A percentile compares a stretch with the other conserved stretches of the same genome.
Conservation (phyloP, 208 protist genomes). For the Crithidia fasciculata region DNA sequence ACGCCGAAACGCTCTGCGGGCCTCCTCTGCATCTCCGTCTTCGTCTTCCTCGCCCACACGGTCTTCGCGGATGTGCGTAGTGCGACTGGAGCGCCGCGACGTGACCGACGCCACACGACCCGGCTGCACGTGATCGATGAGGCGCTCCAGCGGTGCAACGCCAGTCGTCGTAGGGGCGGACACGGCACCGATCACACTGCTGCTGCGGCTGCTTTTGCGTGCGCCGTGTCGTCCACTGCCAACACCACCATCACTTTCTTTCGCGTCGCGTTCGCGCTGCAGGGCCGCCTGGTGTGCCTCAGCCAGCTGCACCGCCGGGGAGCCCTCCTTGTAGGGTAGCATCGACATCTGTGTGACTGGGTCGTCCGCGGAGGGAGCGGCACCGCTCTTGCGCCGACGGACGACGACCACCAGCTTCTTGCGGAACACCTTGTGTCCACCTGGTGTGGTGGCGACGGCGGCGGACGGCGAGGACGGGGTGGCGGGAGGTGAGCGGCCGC, state of each 20-base stretch:
- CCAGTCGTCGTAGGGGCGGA: neutral
- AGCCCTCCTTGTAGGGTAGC: constrained; percentile 34
- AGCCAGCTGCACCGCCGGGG: constrained; percentile 19
- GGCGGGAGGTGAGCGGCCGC: constrained; percentile 5
- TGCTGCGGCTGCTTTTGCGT: neutral
- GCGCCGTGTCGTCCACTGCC: neutral
- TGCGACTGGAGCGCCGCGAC: constrained; percentile 3
- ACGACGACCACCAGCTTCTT: constrained; percentile 66
- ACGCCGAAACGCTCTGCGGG: constrained; percentile 38
- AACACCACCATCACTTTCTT: no score
- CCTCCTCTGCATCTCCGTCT: constrained; percentile 16
- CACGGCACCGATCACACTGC: constrained; percentile 10
- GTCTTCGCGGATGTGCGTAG: neutral
- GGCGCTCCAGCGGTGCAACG: constrained; percentile 31
- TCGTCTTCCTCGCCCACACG: neutral
- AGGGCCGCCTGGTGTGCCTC: constrained; percentile 1
- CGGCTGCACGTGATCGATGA: constrained; percentile 37
- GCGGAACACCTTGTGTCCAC: constrained; percentile 42
- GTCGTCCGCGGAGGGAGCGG: constrained; percentile 41
- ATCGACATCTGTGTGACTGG: constrained; percentile 42
- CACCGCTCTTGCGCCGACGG: constrained; percentile 29
- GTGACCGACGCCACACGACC: neutral
- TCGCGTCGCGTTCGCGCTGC: neutral
- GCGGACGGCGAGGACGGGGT: constrained; percentile 7
- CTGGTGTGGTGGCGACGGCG: neutral